Base-by-base conservation (phyloP, 2,329 filamentous ascomycete genomes). In the Alternaria angustiovoidea region DNA sequence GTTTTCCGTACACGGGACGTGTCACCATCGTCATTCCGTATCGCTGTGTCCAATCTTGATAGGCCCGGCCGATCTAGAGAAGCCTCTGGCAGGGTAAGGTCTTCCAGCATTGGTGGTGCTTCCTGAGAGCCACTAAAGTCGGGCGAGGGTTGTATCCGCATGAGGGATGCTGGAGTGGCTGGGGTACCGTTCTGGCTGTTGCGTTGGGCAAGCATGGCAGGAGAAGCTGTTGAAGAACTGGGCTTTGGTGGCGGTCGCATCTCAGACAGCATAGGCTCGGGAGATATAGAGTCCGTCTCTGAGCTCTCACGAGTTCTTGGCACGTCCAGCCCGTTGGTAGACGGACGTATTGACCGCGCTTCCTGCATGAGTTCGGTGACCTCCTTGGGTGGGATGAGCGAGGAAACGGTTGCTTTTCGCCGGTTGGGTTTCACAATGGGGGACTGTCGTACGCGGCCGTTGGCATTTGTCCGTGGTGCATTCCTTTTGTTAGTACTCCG, bases 81-180 rank as follows among this genome's bases (percentile, higher is more conserved):
- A 5, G 81, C 81, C 77, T 96, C 93, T 7, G 93, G 94, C 20
- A 97, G 84, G 63, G 89, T 78, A 30, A 90, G 85, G 63, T 89
- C 87, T 59, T 89, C 88, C 77, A 90, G 70, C 57, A 75, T 68
- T 8, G 75, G 72, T 6, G 70, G 74, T 9, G 66, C 57, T 8
- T 74, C 68, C 30, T 61, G 54, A 2, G 64, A 62, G 30, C 57
- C 61, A 26, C 65, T 65, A 54, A 77, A 76, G n/a, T 67, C 70
- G 8, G 77, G 75, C 8, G 77, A 78, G 20, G 76, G 73, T n/a
- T 79, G 74, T 22, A 81, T 73, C 41, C 79, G 78, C 91, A 97
- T 97, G 59, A 97, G 80, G 7, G 93, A 96, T 8, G 94, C 92
- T 1, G 93, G 93, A 0, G 93, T 96, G 1, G 92, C 93, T 11